Percentiles rank a stretch among this genome's conserved stretches.
These are phyloP conservation scores for Myxozyma lipomycoides DNA, from an alignment of 805 yeast genomes.

Conservation along the genomic window DNA sequence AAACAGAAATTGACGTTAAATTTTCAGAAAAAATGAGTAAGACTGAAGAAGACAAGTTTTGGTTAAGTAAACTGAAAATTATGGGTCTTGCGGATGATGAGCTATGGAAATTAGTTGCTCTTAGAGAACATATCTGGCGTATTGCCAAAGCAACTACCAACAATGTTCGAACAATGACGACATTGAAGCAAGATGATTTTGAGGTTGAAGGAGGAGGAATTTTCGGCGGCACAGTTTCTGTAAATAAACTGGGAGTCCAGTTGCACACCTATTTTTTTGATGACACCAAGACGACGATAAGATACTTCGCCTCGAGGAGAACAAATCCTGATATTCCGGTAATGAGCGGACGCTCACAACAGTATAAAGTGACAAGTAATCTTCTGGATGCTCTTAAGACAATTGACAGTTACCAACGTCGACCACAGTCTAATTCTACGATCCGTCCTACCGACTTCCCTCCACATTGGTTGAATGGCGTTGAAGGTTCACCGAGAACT, in stretches of 20 bases:
- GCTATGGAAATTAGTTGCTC: conserved; percentile 74
- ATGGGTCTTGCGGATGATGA: conserved; percentile 73
- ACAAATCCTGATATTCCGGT: conserved; percentile 8
- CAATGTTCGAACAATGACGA: conserved; percentile 3
- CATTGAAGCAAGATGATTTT: neutral
- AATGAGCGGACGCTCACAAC: conserved; percentile 3
- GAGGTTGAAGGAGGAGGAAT: conserved; percentile 1
- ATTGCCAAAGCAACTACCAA: conserved; percentile 40
- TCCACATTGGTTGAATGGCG: conserved; percentile 27
- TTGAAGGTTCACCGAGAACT: conserved; percentile 25
- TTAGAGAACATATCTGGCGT: conserved; percentile 63
- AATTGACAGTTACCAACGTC: conserved; percentile 16
- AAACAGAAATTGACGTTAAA: conserved; percentile 11
- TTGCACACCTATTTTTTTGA: conserved; percentile 27
- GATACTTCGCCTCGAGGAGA: conserved; percentile 6
- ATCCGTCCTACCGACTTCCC: conserved; percentile 14
- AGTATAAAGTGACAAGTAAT: conserved; percentile 14
- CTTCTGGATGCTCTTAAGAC: conserved; percentile 21
- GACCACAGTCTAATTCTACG: conserved; percentile 4
- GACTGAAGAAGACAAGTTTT: conserved; percentile 49
- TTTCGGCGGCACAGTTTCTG: conserved; percentile 9
- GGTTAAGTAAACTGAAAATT: conserved; percentile 67
- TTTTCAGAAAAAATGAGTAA: conserved; percentile 12
- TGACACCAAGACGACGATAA: conserved; percentile 20
- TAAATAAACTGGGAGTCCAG: conserved; percentile 21